Conservation (phyloP, 1,284 basidiomycete species). For the Mycosarcoma mackinlayi region DNA sequence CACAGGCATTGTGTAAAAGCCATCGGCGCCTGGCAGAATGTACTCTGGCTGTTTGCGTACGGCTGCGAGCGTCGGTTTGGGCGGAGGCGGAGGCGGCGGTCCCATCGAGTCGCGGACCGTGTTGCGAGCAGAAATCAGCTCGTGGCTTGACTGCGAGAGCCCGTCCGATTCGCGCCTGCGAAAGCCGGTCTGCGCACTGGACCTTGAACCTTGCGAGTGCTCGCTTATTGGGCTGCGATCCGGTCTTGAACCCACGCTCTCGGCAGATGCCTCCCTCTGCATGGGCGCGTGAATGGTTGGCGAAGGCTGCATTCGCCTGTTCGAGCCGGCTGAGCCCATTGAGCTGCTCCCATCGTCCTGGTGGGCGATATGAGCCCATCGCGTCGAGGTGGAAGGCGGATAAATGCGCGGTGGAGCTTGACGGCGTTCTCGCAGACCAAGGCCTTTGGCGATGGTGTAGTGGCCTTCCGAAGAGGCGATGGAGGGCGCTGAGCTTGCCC, state of each 20-base stretch:
- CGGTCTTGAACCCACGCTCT: slow-evolving; percentile 20
- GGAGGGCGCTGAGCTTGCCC: slow-evolving; percentile 32
- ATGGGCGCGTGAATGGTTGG: slow-evolving; percentile 14
- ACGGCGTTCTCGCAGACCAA: slow-evolving; percentile 49
- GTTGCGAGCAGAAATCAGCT: slow-evolving; percentile 18
- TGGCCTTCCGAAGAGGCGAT: slow-evolving; percentile 36
- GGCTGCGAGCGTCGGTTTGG: slow-evolving; percentile 19
- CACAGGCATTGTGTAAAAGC: slow-evolving; percentile 47
- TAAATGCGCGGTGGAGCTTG: slow-evolving; percentile 57
- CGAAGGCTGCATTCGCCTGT: slow-evolving; percentile 21
- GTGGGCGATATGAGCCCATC: slow-evolving; percentile 34
- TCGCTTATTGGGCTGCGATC: slow-evolving; percentile 37
- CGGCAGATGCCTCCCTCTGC: slow-evolving; percentile 29
- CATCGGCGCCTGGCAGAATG: slow-evolving; percentile 52
- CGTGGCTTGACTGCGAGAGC: background rate
- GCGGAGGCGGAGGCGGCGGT: slow-evolving; percentile 44
- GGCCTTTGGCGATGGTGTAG: slow-evolving; percentile 13
- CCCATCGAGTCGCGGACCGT: slow-evolving; percentile 41
- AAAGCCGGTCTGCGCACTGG: background rate
- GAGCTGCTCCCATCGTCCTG: slow-evolving; percentile 26
- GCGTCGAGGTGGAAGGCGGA: slow-evolving; percentile 45
- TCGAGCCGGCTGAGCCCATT: background rate
- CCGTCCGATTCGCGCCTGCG: background rate
- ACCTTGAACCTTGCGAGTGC: slow-evolving; percentile 13
- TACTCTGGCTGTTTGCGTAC: slow-evolving; percentile 42